These are phyloP conservation scores for Obba rivulosa DNA, from an alignment of 768 basidiomycete species.

Conservation along the genomic window DNA sequence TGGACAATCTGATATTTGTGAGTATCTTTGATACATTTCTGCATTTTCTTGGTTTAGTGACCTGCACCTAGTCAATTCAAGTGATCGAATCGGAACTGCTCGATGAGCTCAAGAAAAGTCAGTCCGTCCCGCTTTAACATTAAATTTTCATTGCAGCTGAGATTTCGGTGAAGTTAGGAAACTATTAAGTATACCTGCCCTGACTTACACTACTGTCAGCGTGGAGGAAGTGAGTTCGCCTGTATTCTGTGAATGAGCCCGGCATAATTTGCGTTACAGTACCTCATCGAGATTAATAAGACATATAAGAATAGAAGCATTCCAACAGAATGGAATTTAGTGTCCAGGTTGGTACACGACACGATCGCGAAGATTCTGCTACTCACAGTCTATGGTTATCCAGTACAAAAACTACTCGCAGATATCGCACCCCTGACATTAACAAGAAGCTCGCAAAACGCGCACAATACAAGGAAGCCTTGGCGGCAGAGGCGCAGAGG, in stretches of 20 bases:
- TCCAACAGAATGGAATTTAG: constrained; percentile 54
- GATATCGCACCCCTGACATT: constrained; percentile 75
- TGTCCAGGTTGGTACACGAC: constrained; percentile 49
- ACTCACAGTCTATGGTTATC: neutral
- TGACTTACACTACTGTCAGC: constrained; percentile 61
- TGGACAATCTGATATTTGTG: constrained; percentile 60
- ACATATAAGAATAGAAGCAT: constrained; percentile 40
- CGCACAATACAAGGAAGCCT: constrained; percentile 68
- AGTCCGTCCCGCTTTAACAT: constrained; percentile 8
- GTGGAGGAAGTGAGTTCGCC: constrained; percentile 59
- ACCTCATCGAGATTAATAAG: constrained; percentile 72
- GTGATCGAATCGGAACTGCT: constrained; percentile 65
- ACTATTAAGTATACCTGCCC: constrained; percentile 61
- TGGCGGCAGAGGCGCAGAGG: constrained; percentile 57
- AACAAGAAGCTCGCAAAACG: constrained; percentile 60
- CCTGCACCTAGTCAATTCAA: constrained; percentile 48
- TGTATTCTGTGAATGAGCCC: neutral
- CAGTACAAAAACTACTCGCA: constrained; percentile 66
- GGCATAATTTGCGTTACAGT: constrained; percentile 38
- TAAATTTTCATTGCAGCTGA: neutral
- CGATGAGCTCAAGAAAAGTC: constrained; percentile 68
- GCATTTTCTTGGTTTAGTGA: neutral
- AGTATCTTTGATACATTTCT: too few species aligned
- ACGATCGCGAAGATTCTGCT: neutral
- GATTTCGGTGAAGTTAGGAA: constrained; percentile 52